These are phyloP conservation scores for Corchorus capsularis DNA, from an alignment of 345 rosid genomes.

Conservation along the genomic window DNA sequence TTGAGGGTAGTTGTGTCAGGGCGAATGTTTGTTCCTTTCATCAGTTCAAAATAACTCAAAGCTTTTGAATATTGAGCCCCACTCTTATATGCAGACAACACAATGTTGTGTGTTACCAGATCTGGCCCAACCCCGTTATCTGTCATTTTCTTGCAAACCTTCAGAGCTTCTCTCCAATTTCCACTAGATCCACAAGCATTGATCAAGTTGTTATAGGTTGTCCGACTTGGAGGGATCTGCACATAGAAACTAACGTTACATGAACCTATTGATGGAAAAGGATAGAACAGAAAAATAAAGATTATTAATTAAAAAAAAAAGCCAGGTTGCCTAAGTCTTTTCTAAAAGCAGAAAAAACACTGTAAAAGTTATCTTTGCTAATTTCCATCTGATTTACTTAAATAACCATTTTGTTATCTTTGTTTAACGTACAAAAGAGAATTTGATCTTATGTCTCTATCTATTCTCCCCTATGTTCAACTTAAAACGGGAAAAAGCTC, in stretches of 20 bases:
- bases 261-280: not conserved
- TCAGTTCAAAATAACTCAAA: slow-evolving; percentile 79
- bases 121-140: slow-evolving; percentile 99
- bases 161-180: slow-evolving; percentile 93
- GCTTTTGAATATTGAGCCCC: slow-evolving; percentile 82
- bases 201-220: slow-evolving; percentile 85
- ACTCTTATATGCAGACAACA: slow-evolving; percentile 83
- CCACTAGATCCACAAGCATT: slow-evolving; percentile 97
- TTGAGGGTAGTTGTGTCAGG: slow-evolving; percentile 86
- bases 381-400: not conserved
- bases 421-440: not conserved
- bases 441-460: slow-evolving; percentile 9
- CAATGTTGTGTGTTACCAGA: slow-evolving; percentile 87
- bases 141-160: slow-evolving; percentile 85
- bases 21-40: slow-evolving; percentile 83
- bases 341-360: not conserved
- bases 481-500: not conserved
- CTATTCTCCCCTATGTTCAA: not conserved
- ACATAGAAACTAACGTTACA: slow-evolving; percentile 25
- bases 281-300: not conserved
- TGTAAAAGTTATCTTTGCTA: not conserved
- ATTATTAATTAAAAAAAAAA: not conserved
- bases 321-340: not conserved
- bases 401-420: not conserved
- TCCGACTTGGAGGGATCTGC: slow-evolving; percentile 91